phyloP scores from a whole-genome alignment of 2,329 filamentous ascomycete species.

The Neofusicoccum cordaticola region DNA sequence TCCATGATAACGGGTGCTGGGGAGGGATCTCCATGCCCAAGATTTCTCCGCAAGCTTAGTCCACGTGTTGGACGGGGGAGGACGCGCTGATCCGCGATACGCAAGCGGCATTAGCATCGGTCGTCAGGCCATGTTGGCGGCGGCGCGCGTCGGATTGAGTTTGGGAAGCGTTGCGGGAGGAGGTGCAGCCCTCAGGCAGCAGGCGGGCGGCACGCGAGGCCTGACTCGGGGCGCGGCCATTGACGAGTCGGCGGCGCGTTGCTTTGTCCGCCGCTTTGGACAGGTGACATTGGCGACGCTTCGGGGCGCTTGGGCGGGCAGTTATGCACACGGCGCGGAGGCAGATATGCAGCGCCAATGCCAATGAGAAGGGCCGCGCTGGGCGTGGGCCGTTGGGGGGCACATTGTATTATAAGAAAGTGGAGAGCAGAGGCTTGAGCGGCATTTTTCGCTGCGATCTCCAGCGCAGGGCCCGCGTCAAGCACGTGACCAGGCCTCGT shows the following conservation, averaged over 20 bases:
- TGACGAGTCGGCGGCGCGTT: not conserved
- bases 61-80: slow-evolving; percentile 11
- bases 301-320: slow-evolving; percentile 3
- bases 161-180: slow-evolving; percentile 10
- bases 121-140: slow-evolving; percentile 2
- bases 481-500: slow-evolving; percentile 10
- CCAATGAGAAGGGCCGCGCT: not conserved
- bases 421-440: slow-evolving; percentile 15
- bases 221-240: slow-evolving; percentile 6
- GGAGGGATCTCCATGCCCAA: slow-evolving; percentile 9
- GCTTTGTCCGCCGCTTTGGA: slow-evolving; percentile 12
- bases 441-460: slow-evolving; percentile 16
- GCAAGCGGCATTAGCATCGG: slow-evolving; percentile 5
- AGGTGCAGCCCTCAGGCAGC: slow-evolving; percentile 4
- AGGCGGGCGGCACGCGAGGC: not conserved
- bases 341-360: slow-evolving; percentile 13
- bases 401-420: slow-evolving; percentile 10
- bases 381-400: slow-evolving; percentile 8
- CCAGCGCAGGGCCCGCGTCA: slow-evolving; percentile 7
- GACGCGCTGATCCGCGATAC: slow-evolving; percentile 12
- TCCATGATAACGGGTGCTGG: slow-evolving; percentile 4
- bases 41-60: slow-evolving; percentile 16
- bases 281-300: slow-evolving; percentile 12
- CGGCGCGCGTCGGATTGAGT: slow-evolving; percentile 11
- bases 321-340: not conserved